Conservation (phyloP, 805 yeast genomes). For the Metschnikowia proteae region DNA sequence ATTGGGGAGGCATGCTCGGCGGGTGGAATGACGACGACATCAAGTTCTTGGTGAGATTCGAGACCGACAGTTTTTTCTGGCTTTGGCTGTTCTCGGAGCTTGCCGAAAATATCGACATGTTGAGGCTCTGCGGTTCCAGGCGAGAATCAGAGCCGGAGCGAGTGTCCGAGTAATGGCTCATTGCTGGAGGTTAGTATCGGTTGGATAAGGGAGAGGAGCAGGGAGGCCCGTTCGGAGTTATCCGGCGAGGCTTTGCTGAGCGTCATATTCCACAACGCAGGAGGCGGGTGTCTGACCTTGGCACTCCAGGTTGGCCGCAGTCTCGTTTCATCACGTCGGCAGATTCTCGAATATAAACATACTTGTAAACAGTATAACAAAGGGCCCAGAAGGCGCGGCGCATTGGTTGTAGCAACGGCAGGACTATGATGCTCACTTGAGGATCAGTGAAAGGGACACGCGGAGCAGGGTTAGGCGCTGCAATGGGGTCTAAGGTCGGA, state of each 20-base stretch:
- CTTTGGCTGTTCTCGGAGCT: conserved; percentile 3
- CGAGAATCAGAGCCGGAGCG: conserved; percentile 9
- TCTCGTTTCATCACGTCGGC: background rate
- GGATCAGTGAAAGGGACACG: background rate
- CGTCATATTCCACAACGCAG: too few species aligned
- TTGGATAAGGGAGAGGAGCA: background rate
- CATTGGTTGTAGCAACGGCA: conserved; percentile 1
- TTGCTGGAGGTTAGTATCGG: conserved; percentile 5
- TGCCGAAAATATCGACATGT: conserved; percentile 3
- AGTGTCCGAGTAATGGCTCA: conserved; percentile 12
- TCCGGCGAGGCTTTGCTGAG: too few species aligned
- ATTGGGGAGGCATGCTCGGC: background rate
- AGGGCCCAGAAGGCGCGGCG: conserved; percentile 2
- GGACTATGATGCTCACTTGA: background rate
- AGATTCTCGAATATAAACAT: background rate
- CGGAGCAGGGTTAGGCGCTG: background rate
- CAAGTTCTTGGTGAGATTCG: conserved; percentile 34
- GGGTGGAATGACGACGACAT: conserved; percentile 19
- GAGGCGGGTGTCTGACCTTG: too few species aligned
- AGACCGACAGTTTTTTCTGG: conserved; percentile 19
- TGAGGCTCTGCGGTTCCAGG: conserved; percentile 6
- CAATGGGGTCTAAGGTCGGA: background rate
- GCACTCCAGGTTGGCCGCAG: background rate
- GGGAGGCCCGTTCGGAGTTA: background rate
- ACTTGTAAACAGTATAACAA: conserved; percentile 6